A percentile compares a stretch with the other conserved stretches of the same genome.
phyloP scores from a whole-genome alignment of 371 early-diverging fungal genomes.

The Mucor racemosus region DNA sequence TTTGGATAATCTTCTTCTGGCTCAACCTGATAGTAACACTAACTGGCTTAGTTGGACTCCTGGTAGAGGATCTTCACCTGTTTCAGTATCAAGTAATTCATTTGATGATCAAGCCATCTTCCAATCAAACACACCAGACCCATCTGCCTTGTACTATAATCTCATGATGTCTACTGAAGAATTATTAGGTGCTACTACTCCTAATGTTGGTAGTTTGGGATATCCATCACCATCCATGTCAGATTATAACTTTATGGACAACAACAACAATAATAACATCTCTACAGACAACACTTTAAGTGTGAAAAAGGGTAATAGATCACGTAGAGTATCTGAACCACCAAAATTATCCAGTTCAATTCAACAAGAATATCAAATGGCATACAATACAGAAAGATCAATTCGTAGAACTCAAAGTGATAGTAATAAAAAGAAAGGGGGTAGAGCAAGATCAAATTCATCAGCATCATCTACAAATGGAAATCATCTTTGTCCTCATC shows the following conservation, averaged over 20 bases:
- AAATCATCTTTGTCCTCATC: conserved; percentile 35
- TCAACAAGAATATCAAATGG: not conserved
- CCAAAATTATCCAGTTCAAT: conserved; percentile 17
- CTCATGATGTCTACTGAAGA: conserved; percentile 11
- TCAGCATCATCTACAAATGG: conserved; percentile 7
- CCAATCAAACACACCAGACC: conserved; percentile 12
- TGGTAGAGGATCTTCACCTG: conserved; percentile 15
- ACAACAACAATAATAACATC: not conserved
- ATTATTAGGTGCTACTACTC: not conserved
- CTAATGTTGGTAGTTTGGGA: not conserved
- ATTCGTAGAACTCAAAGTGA: conserved; percentile 24
- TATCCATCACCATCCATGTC: conserved; percentile 17
- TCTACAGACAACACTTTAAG: not conserved
- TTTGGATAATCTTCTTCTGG: conserved; percentile 13
- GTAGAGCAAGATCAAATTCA: conserved; percentile 22
- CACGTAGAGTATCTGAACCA: conserved; percentile 33
- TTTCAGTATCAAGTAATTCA: conserved; percentile 1
- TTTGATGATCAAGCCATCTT: conserved; percentile 12
- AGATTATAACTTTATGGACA: not conserved
- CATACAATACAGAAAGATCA: not conserved
- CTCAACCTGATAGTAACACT: conserved; percentile 1
- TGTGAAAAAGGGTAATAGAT: conserved; percentile 14
- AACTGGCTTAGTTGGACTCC: conserved; percentile 35
- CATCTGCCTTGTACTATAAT: not conserved
- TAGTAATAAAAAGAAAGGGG: not conserved